Conservation (phyloP, 306 rosid genomes). For the Cicer chorassanicum region DNA sequence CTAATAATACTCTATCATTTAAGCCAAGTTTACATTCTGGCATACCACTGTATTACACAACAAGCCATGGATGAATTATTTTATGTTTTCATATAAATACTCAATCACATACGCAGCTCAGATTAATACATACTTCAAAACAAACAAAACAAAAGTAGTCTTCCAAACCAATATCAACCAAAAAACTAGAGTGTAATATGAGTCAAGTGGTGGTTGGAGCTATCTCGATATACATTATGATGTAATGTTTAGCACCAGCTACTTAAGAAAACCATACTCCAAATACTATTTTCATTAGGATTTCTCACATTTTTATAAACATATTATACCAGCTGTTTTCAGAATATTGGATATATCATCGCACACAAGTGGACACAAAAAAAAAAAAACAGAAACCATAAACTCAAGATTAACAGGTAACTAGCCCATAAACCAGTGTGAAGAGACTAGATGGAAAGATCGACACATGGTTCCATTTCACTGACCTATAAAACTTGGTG, state of each 20-base stretch:
- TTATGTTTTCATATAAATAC: conserved; percentile 38
- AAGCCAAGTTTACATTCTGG: conserved; percentile 96
- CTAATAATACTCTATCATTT: conserved; percentile 83
- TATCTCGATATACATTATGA: conserved; percentile 3
- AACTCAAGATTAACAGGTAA: conserved; percentile 15
- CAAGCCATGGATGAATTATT: conserved; percentile 38
- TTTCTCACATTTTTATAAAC: neutral
- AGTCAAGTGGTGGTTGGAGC: conserved; percentile 23
- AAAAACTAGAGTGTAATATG: conserved; percentile 32
- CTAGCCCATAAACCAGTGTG: conserved; percentile 2
- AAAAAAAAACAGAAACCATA: neutral
- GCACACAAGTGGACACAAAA: conserved; percentile 4
- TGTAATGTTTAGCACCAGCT: conserved; percentile 23
- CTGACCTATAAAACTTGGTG: neutral
- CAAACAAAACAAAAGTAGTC: neutral
- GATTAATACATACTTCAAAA: conserved; percentile 33
- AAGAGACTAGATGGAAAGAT: neutral
- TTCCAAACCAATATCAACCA: conserved; percentile 33
- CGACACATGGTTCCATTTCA: neutral
- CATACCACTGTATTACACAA: conserved; percentile 82
- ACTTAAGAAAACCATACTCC: conserved; percentile 32
- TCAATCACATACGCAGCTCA: conserved; percentile 14
- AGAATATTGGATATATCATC: neutral
- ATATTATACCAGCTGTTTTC: neutral
- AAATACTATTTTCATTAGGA: conserved; percentile 20